Evolutionary conservation across 768 basidiomycete genomes (phyloP).

Genomic region (Nidularia pulvinata): DNA sequence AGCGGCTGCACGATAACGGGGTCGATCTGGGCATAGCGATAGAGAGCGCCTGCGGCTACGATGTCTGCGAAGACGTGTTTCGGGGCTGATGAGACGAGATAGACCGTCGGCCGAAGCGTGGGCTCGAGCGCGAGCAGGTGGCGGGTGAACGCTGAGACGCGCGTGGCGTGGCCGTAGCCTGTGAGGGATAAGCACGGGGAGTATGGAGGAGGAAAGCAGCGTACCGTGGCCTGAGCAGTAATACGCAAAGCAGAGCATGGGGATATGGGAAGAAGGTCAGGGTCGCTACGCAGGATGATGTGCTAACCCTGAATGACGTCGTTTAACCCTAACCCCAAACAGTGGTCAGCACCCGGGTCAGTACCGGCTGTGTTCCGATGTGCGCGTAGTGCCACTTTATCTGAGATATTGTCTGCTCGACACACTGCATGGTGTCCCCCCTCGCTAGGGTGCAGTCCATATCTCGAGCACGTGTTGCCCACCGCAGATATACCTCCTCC

Average conservation of each 20-base stretch:
- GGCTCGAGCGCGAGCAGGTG: conserved; percentile 49
- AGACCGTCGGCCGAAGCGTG: conserved; percentile 41
- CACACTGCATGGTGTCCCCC: too few species aligned
- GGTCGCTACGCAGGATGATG: too few species aligned
- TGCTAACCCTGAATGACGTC: too few species aligned
- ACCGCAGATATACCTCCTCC: too few species aligned
- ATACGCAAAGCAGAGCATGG: conserved; percentile 49
- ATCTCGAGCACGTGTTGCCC: too few species aligned
- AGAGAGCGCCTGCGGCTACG: conserved; percentile 59
- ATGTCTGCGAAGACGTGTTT: conserved; percentile 69
- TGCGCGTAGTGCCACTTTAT: too few species aligned
- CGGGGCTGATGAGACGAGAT: conserved; percentile 78
- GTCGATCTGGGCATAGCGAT: conserved; percentile 74
- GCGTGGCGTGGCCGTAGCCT: conserved; percentile 87
- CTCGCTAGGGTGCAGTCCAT: too few species aligned
- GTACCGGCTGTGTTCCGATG: too few species aligned
- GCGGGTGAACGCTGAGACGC: conserved; percentile 72
- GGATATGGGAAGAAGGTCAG: conserved; percentile 8
- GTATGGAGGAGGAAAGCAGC: conserved; percentile 9
- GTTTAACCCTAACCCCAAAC: too few species aligned
- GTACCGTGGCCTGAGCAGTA: conserved; percentile 79
- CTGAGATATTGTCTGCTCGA: too few species aligned
- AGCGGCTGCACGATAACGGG: conserved; percentile 82
- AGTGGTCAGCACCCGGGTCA: too few species aligned
- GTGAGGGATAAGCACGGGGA: not conserved